phyloP scores from a whole-genome alignment of 805 yeast species.

The Metschnikowia aberdeeniae region DNA sequence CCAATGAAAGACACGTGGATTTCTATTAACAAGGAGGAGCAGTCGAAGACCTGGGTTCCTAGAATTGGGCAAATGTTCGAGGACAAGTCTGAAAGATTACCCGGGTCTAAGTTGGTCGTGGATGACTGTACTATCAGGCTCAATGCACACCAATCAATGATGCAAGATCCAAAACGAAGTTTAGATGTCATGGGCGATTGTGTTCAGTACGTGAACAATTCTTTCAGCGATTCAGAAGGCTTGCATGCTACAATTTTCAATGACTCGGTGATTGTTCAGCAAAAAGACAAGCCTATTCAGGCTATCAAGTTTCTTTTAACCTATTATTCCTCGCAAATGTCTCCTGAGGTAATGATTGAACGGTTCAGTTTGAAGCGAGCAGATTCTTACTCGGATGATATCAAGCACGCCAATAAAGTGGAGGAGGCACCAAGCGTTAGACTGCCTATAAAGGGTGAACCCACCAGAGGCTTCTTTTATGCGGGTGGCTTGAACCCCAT shows the following conservation, averaged over 20 bases:
- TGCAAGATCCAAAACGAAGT: slow-evolving; percentile 58
- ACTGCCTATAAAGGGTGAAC: slow-evolving; percentile 8
- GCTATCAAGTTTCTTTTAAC: slow-evolving; percentile 52
- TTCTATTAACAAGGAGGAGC: slow-evolving; percentile 50
- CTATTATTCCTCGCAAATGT: slow-evolving; percentile 23
- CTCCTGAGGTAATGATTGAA: slow-evolving; percentile 19
- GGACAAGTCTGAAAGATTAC: slow-evolving; percentile 69
- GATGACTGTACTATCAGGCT: slow-evolving; percentile 76
- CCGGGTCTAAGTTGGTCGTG: slow-evolving; percentile 68
- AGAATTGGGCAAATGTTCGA: slow-evolving; percentile 52
- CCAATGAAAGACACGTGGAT: slow-evolving; percentile 55
- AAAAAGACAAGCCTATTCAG: slow-evolving; percentile 51
- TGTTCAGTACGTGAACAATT: slow-evolving; percentile 77
- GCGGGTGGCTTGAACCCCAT: slow-evolving; percentile 66
- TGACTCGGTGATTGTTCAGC: slow-evolving; percentile 68
- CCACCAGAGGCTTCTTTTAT: slow-evolving; percentile 29
- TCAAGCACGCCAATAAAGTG: neutral
- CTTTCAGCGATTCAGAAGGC: slow-evolving; percentile 44
- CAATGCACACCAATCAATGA: slow-evolving; percentile 66
- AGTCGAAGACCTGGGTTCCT: slow-evolving; percentile 52
- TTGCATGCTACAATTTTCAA: slow-evolving; percentile 76
- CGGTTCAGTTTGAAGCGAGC: slow-evolving; percentile 24
- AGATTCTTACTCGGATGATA: slow-evolving; percentile 10
- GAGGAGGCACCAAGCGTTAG: slow-evolving; percentile 1
- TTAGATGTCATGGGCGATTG: slow-evolving; percentile 74